Conservation (phyloP, 768 basidiomycete genomes). For the Pulveroboletus sp. region DNA sequence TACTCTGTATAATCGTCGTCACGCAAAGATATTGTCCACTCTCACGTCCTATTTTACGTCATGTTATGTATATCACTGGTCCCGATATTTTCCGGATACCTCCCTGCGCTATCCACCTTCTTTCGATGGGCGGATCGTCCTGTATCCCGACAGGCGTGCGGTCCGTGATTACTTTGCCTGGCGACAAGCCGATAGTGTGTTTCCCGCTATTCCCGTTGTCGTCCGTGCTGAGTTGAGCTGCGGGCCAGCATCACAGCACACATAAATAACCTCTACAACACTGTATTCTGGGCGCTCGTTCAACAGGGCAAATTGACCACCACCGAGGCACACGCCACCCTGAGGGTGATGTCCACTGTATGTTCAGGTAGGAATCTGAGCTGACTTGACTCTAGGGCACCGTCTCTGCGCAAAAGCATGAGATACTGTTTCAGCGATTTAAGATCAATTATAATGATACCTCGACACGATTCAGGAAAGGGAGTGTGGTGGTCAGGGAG, state of each 20-base stretch:
- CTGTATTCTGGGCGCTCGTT: constrained; percentile 90
- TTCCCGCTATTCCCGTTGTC: neutral
- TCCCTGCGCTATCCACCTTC: constrained; percentile 79
- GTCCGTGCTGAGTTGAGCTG: constrained; percentile 13
- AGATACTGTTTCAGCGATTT: constrained; percentile 80
- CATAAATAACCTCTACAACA: constrained; percentile 97
- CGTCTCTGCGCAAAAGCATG: constrained; percentile 83
- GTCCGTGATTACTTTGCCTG: constrained; percentile 92
- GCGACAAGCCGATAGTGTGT: constrained; percentile 93
- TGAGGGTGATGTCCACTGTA: constrained; percentile 48
- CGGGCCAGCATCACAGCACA: constrained; percentile 57
- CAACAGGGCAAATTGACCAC: constrained; percentile 75
- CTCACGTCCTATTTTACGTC: constrained; percentile 88
- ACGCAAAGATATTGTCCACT: constrained; percentile 81
- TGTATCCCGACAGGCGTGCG: constrained; percentile 70
- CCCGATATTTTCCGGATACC: constrained; percentile 66
- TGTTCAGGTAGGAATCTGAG: neutral
- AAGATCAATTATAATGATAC: constrained; percentile 84
- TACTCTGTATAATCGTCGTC: constrained; percentile 76
- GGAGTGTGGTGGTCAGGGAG: constrained; percentile 74
- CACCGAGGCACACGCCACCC: constrained; percentile 73
- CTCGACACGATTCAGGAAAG: constrained; percentile 71
- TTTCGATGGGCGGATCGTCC: constrained; percentile 84
- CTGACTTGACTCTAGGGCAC: constrained; percentile 60
- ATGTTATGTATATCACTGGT: constrained; percentile 85